Base-by-base conservation (phyloP, 352 stramenopile genomes). In the Phytophthora rubi region DNA sequence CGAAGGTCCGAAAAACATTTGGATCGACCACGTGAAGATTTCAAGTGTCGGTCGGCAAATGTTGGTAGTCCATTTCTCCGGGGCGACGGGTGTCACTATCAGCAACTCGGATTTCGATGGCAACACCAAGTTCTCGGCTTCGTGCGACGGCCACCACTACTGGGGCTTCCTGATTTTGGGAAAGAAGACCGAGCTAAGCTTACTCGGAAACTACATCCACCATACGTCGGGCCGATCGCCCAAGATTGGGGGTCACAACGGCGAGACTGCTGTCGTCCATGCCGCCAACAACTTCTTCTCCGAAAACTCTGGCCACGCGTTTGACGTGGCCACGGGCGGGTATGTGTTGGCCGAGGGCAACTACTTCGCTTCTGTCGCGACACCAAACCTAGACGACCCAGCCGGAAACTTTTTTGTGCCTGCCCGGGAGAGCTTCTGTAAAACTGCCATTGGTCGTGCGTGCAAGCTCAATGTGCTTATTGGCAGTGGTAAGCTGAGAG, bases 81-180 rank as follows among this genome's bases (percentile, higher is more conserved):
- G 58, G 9, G 57, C 53, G 16, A 62, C 59, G 7, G 58, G 57
- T 5, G 28, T 68, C 10, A 78, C 59, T 5, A 61, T 68, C 62
- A 83, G 70, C 35, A 84, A 70, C 48, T 70, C 54, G 33, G 55
- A 70, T 26, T 70, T 70, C n/a, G 54, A 70, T 3, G 62, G 62
- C 16, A 62, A 69, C 13, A 69, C 62, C 0, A 48, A 63, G 28
- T 63, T 53, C 15, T 69, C 62, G 1, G 45, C 62, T 12, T 53
- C 56, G 37, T 71, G 64, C 9, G 64, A 66, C 16, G 64, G 65
- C 4, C 56, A 83, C 57, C 80, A 88, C 64, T 88, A 86, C 67
- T 85, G 59, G 64, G 56, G 56, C 6, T 76, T 76, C 30, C 23
- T 76, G 32, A 37, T 73, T 35, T 52, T 58, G 6, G 70, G 70